phyloP scores from a whole-genome alignment of 2,329 filamentous ascomycete genomes.

The Penicillium corylophilum region DNA sequence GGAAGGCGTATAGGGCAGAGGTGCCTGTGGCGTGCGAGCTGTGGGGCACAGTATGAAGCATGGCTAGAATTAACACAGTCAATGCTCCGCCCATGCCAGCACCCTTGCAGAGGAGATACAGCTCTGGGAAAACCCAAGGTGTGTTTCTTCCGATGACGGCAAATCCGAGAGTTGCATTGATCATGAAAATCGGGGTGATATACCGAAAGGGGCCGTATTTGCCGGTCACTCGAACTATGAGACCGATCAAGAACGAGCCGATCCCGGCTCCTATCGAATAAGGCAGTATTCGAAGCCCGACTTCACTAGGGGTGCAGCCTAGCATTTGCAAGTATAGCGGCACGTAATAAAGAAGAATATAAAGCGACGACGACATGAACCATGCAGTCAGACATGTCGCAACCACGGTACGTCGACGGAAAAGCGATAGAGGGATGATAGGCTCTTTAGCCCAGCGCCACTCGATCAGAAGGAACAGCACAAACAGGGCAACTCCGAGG shows the following conservation, averaged over 20 bases:
- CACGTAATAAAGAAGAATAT: constrained; percentile 12
- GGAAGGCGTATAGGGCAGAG: constrained; percentile 14
- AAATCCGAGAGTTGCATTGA: constrained; percentile 5
- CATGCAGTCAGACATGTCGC: constrained; percentile 15
- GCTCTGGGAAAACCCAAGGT: constrained; percentile 8
- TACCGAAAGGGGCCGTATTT: constrained; percentile 9
- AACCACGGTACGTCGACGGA: constrained; percentile 10
- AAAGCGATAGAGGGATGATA: constrained; percentile 16
- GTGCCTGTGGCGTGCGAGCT: constrained; percentile 12
- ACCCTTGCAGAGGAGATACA: constrained; percentile 11
- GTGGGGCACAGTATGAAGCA: constrained; percentile 12
- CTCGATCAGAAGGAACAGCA: constrained; percentile 9
- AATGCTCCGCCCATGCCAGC: constrained; percentile 12
- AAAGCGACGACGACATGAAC: constrained; percentile 15
- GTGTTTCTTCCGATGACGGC: constrained; percentile 2
- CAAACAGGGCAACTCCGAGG: background rate
- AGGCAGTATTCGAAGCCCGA: constrained; percentile 11
- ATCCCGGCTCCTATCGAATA: constrained; percentile 12
- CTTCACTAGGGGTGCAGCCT: constrained; percentile 11
- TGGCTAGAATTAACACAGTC: constrained; percentile 13
- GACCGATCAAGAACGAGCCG: constrained; percentile 11
- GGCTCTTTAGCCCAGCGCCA: constrained; percentile 12
- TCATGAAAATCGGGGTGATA: constrained; percentile 4
- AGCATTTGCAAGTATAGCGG: constrained; percentile 14
- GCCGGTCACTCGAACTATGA: constrained; percentile 10